Percentiles rank a stretch among this genome's conserved stretches.
Conservation (phyloP, 164 flowering plant genomes). For the Magnolia officinalis region DNA sequence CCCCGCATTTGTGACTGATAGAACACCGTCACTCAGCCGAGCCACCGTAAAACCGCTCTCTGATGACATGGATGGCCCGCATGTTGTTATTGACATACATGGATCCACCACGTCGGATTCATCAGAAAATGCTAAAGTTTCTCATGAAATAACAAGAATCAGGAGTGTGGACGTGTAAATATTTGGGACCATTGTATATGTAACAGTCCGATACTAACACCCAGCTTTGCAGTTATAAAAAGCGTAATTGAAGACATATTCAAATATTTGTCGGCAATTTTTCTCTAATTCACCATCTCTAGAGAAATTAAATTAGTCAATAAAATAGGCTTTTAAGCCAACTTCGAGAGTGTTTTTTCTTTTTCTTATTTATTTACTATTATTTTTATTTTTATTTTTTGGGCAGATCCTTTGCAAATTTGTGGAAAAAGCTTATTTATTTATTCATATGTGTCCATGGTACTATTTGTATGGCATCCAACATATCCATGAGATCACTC, state of each 20-base stretch:
- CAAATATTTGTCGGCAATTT: background rate
- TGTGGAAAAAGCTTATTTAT: too few relatives aligned
- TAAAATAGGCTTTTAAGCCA: background rate
- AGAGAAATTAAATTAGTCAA: background rate
- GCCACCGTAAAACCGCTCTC: background rate
- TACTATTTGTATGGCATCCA: too few relatives aligned
- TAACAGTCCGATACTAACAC: background rate
- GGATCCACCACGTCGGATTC: background rate
- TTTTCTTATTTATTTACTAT: too few relatives aligned
- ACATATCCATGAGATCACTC: too few relatives aligned
- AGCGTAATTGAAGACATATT: background rate
- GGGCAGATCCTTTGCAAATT: too few relatives aligned
- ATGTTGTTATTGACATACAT: background rate
- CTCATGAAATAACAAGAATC: background rate
- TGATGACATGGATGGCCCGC: background rate
- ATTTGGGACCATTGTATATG: background rate
- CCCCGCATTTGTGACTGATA: background rate
- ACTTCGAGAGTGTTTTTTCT: background rate
- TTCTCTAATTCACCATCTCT: too few relatives aligned
- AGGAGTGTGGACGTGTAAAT: conserved; percentile 10
- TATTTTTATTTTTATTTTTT: too few relatives aligned
- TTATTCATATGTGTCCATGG: too few relatives aligned
- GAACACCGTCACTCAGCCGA: conserved; percentile 1
- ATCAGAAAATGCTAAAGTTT: background rate
- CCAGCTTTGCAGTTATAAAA: background rate